Base-by-base conservation (phyloP, 164 flowering plant species). In the Annona cherimola region DNA sequence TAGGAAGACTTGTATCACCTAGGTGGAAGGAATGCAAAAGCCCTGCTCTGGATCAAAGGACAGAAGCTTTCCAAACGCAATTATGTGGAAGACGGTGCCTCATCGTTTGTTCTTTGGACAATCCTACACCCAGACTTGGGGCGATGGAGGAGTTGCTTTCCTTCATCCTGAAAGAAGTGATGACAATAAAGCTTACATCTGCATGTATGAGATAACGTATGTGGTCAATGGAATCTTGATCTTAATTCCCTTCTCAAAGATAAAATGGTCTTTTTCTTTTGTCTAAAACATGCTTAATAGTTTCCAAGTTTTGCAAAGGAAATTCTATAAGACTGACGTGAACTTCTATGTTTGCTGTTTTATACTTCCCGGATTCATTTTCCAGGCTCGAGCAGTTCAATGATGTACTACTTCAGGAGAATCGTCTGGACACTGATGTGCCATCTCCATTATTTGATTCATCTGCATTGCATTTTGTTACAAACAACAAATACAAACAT, bases 381-480 rank as follows among this genome's bases (percentile, higher is more conserved):
- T 70, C 61, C 90, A 94, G 99, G 88, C 89, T 93, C 73, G 99
- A 93, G 85, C 99, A 96, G 82, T 96, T 96, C 82, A 96, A 96
- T 78, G 99, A 93, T 78, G 77, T 96, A 68, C 69, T 92, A 80
- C 79, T 76, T 76, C 99, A 96, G 80, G 98, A 96, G 79, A 96
- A 93, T 71, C 4, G 5, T 71, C 39, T 71, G 14, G 78, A 67
- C 64, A 60, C 12, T 71, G 76, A 78, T 60, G 74, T 69, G 70
- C 76, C 44, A 71, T 68, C 80, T 68, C 91, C 95, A 63, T 75
- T 88, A 71, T 89, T 93, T 76, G 90, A 86, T 76, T 63, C 79
- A 65, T 57, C 69, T 69, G 79, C 78, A 66, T 72, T 96, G 60
- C 72, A 82, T 20, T 78, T 81, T 66, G 76, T 85, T 46, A 66